These are phyloP conservation scores for Dichotomopilus funicola DNA, from an alignment of 2,329 filamentous ascomycete species.

Conservation along the genomic window DNA sequence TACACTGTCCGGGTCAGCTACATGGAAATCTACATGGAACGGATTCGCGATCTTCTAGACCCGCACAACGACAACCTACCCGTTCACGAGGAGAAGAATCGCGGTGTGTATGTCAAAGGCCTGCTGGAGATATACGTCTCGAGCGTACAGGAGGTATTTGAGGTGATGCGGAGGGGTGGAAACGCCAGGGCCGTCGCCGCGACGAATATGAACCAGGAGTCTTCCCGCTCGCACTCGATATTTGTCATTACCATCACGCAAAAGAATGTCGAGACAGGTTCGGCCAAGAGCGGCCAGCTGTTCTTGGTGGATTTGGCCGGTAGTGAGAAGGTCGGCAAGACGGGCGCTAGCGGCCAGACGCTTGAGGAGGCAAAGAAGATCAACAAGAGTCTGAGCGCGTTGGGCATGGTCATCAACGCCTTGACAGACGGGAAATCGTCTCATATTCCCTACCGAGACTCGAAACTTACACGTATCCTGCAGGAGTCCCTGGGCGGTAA, in stretches of 20 bases:
- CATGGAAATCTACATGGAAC: constrained; percentile 99
- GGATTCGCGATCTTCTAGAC: constrained; percentile 85
- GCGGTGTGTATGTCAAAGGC: constrained; percentile 94
- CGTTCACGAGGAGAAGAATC: constrained; percentile 95
- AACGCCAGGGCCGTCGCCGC: constrained; percentile 84
- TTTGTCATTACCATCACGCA: constrained; percentile 96
- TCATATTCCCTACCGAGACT: constrained; percentile 94
- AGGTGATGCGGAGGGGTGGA: constrained; percentile 91
- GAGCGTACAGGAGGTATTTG: constrained; percentile 90
- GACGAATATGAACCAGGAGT: constrained; percentile 99
- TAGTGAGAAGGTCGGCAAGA: constrained; percentile 98
- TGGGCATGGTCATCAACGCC: constrained; percentile 98
- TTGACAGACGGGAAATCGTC: constrained; percentile 95
- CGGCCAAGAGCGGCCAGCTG: constrained; percentile 90
- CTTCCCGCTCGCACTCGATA: constrained; percentile 95
- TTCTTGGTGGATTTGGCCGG: constrained; percentile 97
- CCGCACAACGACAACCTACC: constrained; percentile 95
- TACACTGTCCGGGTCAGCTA: constrained; percentile 98
- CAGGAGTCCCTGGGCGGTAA: constrained; percentile 98
- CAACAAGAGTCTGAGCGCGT: constrained; percentile 97
- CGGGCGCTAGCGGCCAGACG: constrained; percentile 92
- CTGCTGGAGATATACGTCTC: constrained; percentile 92
- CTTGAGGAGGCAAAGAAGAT: constrained; percentile 99
- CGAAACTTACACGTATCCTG: constrained; percentile 91
- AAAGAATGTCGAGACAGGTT: constrained; percentile 95